Base-by-base conservation (phyloP, 257 asterid species). In the Orobanche coerulescens region DNA sequence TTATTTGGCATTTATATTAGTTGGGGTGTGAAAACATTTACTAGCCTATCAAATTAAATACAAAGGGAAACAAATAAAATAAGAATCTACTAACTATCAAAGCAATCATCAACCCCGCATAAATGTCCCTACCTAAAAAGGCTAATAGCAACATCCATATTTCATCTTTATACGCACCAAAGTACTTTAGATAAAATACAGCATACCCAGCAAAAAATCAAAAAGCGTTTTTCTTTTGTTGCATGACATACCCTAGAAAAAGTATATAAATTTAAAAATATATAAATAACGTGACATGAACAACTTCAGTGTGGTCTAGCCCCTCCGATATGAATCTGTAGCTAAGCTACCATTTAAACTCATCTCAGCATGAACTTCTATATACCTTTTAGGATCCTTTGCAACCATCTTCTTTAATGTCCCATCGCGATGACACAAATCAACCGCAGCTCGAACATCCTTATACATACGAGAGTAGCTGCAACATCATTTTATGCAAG, bases 381-480 rank as follows among this genome's bases (percentile, higher is more conserved):
- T 22, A 36, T 81, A 84, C 97, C 95, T 93, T 77, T 73, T 67
- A 54, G 97, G 97, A 79, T 93, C 99, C 71, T 77, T 63, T 1
- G 97, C 99, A 59, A 93, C 99, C 96, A 85, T 84, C 80, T 83
- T 88, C 74, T 93, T 93, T 68, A 93, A 65, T 71, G 99, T 93
- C 62, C 99, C 99, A 80, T 93, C 99, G 69, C 99, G 99, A 78
- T 93, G 99, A 77, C 99, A 93, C 76, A 93, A 71, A 78, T 93
- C 99, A 56, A 93, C 97, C 31, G 99, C 99, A 70, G 99, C 94
- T 68, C 94, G 87, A 52, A 85, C 95, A 74, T 91, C 98, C 77
- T 84, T 88, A 76, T 88, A 85, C 81, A 93, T 84, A 25, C 73
- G 82, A 74, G 91, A 72, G 61, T 89, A 93, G 72, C 99, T 93